These are phyloP conservation scores for Camellia oleifera DNA, from an alignment of 179 eudicot genomes.

Conservation along the genomic window DNA sequence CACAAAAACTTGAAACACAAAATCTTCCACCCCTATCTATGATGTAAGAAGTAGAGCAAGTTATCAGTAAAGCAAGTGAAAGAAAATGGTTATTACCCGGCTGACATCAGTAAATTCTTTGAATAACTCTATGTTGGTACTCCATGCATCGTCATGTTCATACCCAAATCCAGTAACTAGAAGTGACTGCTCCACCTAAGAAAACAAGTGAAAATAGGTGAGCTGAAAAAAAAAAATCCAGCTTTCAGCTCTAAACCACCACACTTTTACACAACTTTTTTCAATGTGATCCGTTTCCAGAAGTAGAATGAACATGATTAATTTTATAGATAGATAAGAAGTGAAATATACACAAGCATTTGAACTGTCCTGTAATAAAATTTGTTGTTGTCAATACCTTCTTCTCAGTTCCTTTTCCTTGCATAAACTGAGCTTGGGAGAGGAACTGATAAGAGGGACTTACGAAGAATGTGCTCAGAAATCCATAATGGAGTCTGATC, in stretches of 20 bases:
- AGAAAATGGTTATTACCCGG: conserved; percentile 50
- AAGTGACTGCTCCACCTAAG: conserved; percentile 82
- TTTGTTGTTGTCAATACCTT: neutral
- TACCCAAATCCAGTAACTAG: conserved; percentile 97
- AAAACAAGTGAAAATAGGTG: conserved; percentile 11
- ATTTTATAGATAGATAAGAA: neutral
- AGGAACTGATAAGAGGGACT: neutral
- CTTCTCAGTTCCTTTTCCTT: neutral
- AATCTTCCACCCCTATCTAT: neutral
- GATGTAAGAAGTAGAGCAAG: neutral
- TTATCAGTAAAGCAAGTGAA: neutral
- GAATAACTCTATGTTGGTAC: conserved; percentile 80
- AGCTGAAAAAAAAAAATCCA: conserved; percentile 6
- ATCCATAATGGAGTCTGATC: neutral
- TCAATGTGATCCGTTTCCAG: neutral
- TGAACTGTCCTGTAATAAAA: neutral
- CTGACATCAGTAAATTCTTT: conserved; percentile 93
- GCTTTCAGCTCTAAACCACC: neutral
- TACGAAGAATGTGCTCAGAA: neutral
- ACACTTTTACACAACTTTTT: too few species aligned
- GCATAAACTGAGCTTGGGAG: neutral
- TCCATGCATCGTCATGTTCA: conserved; percentile 98
- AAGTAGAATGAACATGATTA: conserved; percentile 2
- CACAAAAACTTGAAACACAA: neutral
- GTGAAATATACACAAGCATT: neutral